Evolutionary conservation across 2,329 filamentous ascomycete species (phyloP).

Genomic region (Fusarium dlaminii): DNA sequence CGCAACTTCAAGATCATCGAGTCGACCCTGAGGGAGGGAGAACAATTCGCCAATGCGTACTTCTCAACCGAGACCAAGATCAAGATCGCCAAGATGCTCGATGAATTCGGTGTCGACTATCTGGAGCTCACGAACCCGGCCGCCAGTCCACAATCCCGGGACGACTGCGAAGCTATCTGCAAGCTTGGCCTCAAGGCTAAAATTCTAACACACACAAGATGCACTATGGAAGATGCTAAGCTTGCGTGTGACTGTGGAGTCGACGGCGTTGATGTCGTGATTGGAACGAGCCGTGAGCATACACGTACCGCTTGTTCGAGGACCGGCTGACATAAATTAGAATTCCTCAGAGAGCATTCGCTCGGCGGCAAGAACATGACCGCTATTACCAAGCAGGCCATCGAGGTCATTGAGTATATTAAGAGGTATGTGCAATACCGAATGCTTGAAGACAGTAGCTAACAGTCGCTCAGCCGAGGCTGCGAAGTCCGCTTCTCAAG

Average conservation of each 20-base stretch:
- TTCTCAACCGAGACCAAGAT: neutral
- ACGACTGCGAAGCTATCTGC: neutral
- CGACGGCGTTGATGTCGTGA: neutral
- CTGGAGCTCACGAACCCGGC: neutral
- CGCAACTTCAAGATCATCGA: neutral
- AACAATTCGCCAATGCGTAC: neutral
- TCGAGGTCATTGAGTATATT: neutral
- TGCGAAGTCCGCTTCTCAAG: neutral
- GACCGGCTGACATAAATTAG: neutral
- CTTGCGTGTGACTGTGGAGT: neutral
- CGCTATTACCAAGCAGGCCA: neutral
- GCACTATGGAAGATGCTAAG: neutral
- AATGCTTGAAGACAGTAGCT: neutral
- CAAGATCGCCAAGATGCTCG: neutral
- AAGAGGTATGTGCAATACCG: neutral
- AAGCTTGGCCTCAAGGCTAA: neutral
- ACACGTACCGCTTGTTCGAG: neutral
- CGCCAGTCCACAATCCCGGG: neutral
- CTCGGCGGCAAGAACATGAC: neutral
- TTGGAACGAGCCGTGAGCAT: neutral
- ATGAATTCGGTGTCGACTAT: neutral
- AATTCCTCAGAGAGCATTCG: neutral
- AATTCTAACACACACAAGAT: neutral
- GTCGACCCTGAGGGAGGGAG: neutral
- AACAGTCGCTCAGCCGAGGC: neutral